phyloP scores from a whole-genome alignment of 129 eudicot genomes.

The Flaveria ramosissima region DNA sequence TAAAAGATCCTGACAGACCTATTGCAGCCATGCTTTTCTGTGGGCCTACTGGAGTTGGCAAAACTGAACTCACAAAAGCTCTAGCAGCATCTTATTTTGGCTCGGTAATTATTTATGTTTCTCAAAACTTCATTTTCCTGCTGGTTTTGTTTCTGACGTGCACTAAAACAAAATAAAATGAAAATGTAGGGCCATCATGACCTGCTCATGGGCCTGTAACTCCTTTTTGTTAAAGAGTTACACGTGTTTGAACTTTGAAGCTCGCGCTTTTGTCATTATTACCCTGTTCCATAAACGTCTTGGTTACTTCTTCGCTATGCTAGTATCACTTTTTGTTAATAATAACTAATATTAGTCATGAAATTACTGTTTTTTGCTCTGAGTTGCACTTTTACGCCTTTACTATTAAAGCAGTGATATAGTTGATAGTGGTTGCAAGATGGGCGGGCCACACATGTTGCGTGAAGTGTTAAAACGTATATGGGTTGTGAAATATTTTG shows the following conservation, averaged over 20 bases:
- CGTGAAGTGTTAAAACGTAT: not conserved
- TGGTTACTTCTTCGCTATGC: not conserved
- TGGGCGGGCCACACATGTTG: not conserved
- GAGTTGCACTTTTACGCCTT: not conserved
- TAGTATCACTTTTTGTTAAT: not conserved
- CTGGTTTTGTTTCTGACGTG: not conserved
- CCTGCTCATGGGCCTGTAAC: not conserved
- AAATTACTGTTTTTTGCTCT: not conserved
- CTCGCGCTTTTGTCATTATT: not conserved
- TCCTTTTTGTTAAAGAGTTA: not conserved
- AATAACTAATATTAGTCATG: not conserved
- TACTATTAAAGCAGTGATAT: not conserved
- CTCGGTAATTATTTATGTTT: constrained; percentile 56
- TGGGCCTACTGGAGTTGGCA: constrained; percentile 99
- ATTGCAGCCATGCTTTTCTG: constrained; percentile 92
- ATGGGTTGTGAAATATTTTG: not conserved
- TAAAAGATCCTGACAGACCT: constrained; percentile 85
- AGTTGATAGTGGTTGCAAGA: not conserved
- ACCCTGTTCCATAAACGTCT: not conserved
- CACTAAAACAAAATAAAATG: not conserved
- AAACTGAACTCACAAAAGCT: constrained; percentile 93
- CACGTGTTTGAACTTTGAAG: not conserved
- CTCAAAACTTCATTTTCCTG: not conserved
- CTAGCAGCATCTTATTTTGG: constrained; percentile 83
- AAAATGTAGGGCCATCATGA: not conserved